These are phyloP conservation scores for Blastocystis sp. DNA, from an alignment of 352 stramenopile genomes.

Conservation along the genomic window DNA sequence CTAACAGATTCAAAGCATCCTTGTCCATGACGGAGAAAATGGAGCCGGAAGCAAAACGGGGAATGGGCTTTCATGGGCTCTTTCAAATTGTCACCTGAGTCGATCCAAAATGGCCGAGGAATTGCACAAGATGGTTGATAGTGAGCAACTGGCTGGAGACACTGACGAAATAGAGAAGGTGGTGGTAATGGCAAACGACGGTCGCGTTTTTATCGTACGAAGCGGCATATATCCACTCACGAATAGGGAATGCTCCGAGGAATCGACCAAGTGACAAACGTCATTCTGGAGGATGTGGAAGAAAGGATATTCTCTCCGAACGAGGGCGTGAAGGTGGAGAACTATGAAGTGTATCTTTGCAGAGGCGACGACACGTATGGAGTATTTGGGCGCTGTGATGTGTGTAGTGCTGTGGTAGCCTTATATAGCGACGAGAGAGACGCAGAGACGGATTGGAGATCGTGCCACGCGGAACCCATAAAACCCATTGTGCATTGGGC, in stretches of 20 bases:
- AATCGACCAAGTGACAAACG: slow-evolving; percentile 67
- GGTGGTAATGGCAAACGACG: slow-evolving; percentile 65
- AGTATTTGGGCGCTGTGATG: not conserved
- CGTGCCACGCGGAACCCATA: slow-evolving; percentile 24
- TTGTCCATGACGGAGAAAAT: slow-evolving; percentile 57
- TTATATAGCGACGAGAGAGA: slow-evolving; percentile 62
- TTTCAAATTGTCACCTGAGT: slow-evolving; percentile 12
- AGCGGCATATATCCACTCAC: not conserved
- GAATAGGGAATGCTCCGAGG: slow-evolving; percentile 58
- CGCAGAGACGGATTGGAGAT: slow-evolving; percentile 1
- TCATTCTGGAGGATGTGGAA: slow-evolving; percentile 67
- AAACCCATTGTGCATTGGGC: slow-evolving; percentile 18
- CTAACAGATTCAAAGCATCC: slow-evolving; percentile 61
- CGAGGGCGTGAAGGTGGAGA: slow-evolving; percentile 34
- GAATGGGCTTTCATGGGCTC: not conserved
- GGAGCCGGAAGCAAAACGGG: not conserved
- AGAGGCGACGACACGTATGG: slow-evolving; percentile 65
- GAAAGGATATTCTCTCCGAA: slow-evolving; percentile 59
- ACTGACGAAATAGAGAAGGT: slow-evolving; percentile 62
- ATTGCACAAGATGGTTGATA: slow-evolving; percentile 61
- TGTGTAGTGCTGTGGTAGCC: slow-evolving; percentile 48
- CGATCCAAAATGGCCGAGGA: slow-evolving; percentile 60
- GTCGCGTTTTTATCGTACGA: slow-evolving; percentile 42
- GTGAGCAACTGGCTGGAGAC: not conserved
- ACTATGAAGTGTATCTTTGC: slow-evolving; percentile 60